Conservation (phyloP, 495 filamentous ascomycete species). For the Bathelium albidoporum region DNA sequence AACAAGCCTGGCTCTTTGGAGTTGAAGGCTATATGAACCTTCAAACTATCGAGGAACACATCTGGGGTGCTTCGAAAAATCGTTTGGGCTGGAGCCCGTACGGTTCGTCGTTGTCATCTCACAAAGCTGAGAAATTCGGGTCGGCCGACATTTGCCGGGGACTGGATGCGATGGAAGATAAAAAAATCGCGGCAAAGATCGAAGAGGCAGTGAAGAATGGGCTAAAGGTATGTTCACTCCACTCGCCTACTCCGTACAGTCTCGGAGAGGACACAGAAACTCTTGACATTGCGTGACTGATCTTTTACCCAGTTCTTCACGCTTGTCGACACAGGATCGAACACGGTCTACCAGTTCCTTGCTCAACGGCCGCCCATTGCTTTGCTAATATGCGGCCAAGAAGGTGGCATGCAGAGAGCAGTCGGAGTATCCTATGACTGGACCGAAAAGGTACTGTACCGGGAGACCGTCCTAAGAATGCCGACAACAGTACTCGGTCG, state of each 20-base stretch:
- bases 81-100: slow-evolving; percentile 23
- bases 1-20: slow-evolving; percentile 31
- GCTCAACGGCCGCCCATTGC: slow-evolving; percentile 32
- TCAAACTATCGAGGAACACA: slow-evolving; percentile 21
- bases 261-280: not conserved
- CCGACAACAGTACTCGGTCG: slow-evolving; percentile 14
- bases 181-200: not conserved
- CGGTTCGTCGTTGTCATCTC: slow-evolving; percentile 22
- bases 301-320: slow-evolving; percentile 21
- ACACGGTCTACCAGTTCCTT: slow-evolving; percentile 31
- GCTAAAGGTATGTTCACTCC: not conserved
- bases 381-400: slow-evolving; percentile 29
- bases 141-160: not conserved
- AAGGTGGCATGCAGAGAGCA: slow-evolving; percentile 36
- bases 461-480: slow-evolving; percentile 27
- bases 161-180: not conserved
- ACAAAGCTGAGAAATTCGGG: slow-evolving; percentile 9
- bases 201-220: not conserved
- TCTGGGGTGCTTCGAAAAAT: slow-evolving; percentile 23
- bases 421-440: slow-evolving; percentile 28
- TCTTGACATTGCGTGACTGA: slow-evolving; percentile 1
- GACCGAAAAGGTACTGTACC: slow-evolving; percentile 18
- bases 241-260: not conserved
- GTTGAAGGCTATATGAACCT: slow-evolving; percentile 29
- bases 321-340: slow-evolving; percentile 21